phyloP scores from a whole-genome alignment of 805 yeast genomes.

The Schizosaccharomyces osmophilus region DNA sequence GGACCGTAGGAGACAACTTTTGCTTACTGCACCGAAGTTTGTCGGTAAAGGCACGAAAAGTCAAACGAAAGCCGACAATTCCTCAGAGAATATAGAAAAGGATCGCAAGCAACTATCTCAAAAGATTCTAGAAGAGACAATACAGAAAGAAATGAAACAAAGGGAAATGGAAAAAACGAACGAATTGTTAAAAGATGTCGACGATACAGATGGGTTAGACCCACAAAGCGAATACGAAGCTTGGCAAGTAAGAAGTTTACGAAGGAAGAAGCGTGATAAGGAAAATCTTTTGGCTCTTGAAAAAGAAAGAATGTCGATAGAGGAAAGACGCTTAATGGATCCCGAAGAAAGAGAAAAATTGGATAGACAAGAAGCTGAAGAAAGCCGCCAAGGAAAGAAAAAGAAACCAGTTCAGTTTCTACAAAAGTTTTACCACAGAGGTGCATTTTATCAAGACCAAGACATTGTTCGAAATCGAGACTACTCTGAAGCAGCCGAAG shows the following conservation, averaged over 20 bases:
- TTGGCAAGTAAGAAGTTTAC: conserved; percentile 21
- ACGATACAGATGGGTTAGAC: conserved; percentile 37
- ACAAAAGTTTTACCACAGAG: conserved; percentile 14
- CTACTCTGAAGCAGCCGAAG: conserved; percentile 12
- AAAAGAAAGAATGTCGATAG: conserved; percentile 15
- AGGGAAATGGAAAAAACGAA: not conserved
- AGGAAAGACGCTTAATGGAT: conserved; percentile 12
- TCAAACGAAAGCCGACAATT: not conserved
- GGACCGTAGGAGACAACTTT: conserved; percentile 1
- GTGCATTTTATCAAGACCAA: conserved; percentile 11
- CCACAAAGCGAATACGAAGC: conserved; percentile 22
- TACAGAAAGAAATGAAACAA: conserved; percentile 3
- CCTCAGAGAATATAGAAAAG: not conserved
- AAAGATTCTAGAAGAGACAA: conserved; percentile 3
- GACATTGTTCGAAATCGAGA: conserved; percentile 9
- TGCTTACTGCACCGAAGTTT: not conserved
- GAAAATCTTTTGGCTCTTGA: conserved; percentile 14
- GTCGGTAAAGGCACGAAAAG: not conserved
- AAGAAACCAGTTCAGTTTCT: conserved; percentile 5
- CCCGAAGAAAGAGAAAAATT: conserved; percentile 10
- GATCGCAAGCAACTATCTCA: not conserved
- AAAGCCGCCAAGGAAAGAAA: conserved; percentile 7
- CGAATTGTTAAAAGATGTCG: conserved; percentile 13
- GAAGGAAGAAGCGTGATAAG: conserved; percentile 19
- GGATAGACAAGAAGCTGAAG: conserved; percentile 6